Percentiles rank a stretch among this genome's conserved stretches.
Evolutionary conservation across 176 grass and related monocot genomes (phyloP).

Genomic region (Tillandsia leiboldiana): DNA sequence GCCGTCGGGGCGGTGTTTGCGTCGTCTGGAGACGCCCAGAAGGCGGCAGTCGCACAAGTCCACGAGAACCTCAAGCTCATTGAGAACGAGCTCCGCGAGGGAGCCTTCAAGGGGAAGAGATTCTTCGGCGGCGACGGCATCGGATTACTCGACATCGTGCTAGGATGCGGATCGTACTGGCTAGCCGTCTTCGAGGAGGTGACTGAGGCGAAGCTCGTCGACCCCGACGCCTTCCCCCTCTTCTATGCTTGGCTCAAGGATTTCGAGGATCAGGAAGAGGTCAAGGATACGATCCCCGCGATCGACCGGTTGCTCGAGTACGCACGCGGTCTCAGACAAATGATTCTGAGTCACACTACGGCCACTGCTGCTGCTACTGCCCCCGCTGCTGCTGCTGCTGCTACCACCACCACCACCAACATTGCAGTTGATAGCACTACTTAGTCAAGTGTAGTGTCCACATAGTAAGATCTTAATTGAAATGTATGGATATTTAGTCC

Average conservation of each 20-base stretch:
- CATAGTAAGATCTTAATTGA: background rate
- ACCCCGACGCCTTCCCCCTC: slow-evolving; percentile 56
- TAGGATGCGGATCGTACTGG: slow-evolving; percentile 85
- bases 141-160: slow-evolving; percentile 59
- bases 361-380: background rate
- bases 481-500: too few relatives aligned
- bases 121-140: slow-evolving; percentile 75
- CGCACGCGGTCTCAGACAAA: slow-evolving; percentile 52
- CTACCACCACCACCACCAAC: background rate
- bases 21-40: slow-evolving; percentile 52
- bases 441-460: background rate
- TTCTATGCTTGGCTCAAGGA: slow-evolving; percentile 64
- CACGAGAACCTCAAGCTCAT: slow-evolving; percentile 60
- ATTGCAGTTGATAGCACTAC: background rate
- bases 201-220: slow-evolving; percentile 62
- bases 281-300: slow-evolving; percentile 59
- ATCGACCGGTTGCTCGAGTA: slow-evolving; percentile 76
- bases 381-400: background rate
- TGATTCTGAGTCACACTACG: slow-evolving; percentile 45
- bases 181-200: slow-evolving; percentile 80
- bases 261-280: slow-evolving; percentile 63
- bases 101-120: slow-evolving; percentile 47
- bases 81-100: slow-evolving; percentile 65
- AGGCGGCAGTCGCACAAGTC: slow-evolving; percentile 52
- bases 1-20: slow-evolving; percentile 76